Percentiles rank a stretch among this genome's conserved stretches.
phyloP scores from a whole-genome alignment of 768 basidiomycete species.

The Cubamyces sp. region DNA sequence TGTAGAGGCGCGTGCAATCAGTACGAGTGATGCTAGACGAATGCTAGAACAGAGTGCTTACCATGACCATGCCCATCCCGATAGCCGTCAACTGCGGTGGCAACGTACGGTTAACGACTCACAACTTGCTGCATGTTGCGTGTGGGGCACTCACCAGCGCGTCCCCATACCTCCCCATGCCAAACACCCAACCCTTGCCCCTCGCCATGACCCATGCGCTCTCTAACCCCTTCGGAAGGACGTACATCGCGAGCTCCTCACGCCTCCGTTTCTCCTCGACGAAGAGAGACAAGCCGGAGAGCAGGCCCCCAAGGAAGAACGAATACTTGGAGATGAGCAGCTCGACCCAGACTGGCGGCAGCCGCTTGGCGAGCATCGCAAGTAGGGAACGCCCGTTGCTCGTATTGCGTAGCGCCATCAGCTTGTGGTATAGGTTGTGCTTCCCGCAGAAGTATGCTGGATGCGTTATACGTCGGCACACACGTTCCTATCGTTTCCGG shows the following conservation, averaged over 20 bases:
- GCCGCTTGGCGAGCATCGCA: constrained; percentile 34
- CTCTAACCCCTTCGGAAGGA: constrained; percentile 87
- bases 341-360: constrained; percentile 48
- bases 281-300: constrained; percentile 77
- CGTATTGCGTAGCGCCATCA: constrained; percentile 39
- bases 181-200: constrained; percentile 75
- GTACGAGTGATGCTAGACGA: neutral
- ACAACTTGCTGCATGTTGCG: neutral
- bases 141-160: constrained; percentile 51
- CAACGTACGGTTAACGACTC: neutral
- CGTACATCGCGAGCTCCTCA: constrained; percentile 91
- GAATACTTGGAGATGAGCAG: constrained; percentile 68
- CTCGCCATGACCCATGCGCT: constrained; percentile 84
- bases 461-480: neutral
- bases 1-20: constrained; percentile 31
- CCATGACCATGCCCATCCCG: constrained; percentile 94
- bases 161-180: constrained; percentile 72
- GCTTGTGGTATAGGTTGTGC: constrained; percentile 54
- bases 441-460: constrained; percentile 71
- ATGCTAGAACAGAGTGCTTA: constrained; percentile 35
- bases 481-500: neutral
- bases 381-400: constrained; percentile 36
- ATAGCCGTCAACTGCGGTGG: constrained; percentile 58
- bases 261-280: constrained; percentile 89
- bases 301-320: constrained; percentile 75